These are phyloP conservation scores for Cadophora malorum DNA, from an alignment of 2,329 filamentous ascomycete species.

Conservation along the genomic window DNA sequence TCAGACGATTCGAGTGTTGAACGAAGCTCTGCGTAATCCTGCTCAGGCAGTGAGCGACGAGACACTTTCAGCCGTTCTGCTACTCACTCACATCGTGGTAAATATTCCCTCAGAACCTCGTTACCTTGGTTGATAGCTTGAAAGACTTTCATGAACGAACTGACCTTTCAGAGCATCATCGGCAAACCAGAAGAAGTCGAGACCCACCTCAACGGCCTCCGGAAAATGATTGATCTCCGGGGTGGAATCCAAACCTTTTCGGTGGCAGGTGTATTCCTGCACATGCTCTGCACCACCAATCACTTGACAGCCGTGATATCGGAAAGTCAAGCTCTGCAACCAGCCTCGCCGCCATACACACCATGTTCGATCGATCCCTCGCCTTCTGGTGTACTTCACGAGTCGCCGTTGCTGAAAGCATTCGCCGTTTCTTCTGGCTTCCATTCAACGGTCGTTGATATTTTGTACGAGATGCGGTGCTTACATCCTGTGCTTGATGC, in stretches of 20 bases:
- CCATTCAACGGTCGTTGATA: slow-evolving; percentile 26
- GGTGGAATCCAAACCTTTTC: slow-evolving; percentile 28
- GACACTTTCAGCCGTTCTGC: slow-evolving; percentile 30
- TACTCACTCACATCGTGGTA: slow-evolving; percentile 32
- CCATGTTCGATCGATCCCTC: slow-evolving; percentile 1
- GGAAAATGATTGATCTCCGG: slow-evolving; percentile 29
- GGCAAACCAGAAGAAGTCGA: slow-evolving; percentile 31
- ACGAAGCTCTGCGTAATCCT: slow-evolving; percentile 23
- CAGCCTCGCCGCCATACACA: slow-evolving; percentile 16
- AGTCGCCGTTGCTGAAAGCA: slow-evolving; percentile 24
- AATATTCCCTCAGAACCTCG: background rate
- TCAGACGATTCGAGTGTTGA: slow-evolving; percentile 29
- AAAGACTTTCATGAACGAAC: background rate
- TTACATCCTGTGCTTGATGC: slow-evolving; percentile 28
- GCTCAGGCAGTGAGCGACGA: slow-evolving; percentile 25
- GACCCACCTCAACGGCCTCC: slow-evolving; percentile 31
- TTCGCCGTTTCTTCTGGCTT: slow-evolving; percentile 27
- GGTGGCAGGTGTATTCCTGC: slow-evolving; percentile 30
- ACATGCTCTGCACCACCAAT: slow-evolving; percentile 37
- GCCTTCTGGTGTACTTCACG: background rate
- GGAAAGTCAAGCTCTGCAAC: slow-evolving; percentile 24
- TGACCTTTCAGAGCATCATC: slow-evolving; percentile 25
- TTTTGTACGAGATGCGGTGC: slow-evolving; percentile 29
- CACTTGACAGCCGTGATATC: slow-evolving; percentile 32
- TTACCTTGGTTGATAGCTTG: too few species aligned